Base-by-base conservation (phyloP, 192 early-diverging fungal species). In the Bifiguratus adelaidae region DNA sequence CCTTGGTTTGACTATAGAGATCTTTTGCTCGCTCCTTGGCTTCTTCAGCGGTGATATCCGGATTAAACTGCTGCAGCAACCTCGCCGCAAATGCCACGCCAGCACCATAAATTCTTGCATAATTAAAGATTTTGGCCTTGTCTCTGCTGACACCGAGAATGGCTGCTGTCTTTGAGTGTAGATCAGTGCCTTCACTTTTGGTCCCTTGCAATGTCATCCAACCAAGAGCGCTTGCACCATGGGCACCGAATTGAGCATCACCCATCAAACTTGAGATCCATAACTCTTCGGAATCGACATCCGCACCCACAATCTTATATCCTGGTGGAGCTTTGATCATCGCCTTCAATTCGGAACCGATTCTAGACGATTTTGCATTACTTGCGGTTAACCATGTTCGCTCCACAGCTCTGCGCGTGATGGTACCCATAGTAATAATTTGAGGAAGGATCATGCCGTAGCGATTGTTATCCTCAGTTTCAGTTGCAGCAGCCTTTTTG, bases 131-230 rank as follows among this genome's bases (percentile, higher is more conserved):
- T 60, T 98, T 98, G 44, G 95, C 90, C 32, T 81, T 71, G 49
- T 92, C 86, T 21, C 95, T 75, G 25, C 70, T 74, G 56, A 96
- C 94, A 13, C 82, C 86, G 46, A 94, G 48, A 48, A 98, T 91
- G 12, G 68, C 56, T 0, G 89, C 95, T 0, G 95, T 94, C 48
- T 82, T 84, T 1, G 92, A 93, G 55, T 98, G 95, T 41, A 96
- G 50, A 63, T 98, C 95, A 0, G 95, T 95, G 11, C 80, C 83
- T 6, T 74, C 76, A 0, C 77, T 46, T 68, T 98, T 98, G 2
- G 78, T 87, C 0, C 95, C 95, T 59, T 98, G 92, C 29, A 98
- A 62, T 2, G 90, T 98, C 95, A 98, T 96, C 81, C 91, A 98
- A 2, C 95, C 92, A 24, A 98, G 66, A 0, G 95, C 89, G 1